phyloP scores from a whole-genome alignment of 1,284 basidiomycete genomes.

The Vanrija humicola region DNA sequence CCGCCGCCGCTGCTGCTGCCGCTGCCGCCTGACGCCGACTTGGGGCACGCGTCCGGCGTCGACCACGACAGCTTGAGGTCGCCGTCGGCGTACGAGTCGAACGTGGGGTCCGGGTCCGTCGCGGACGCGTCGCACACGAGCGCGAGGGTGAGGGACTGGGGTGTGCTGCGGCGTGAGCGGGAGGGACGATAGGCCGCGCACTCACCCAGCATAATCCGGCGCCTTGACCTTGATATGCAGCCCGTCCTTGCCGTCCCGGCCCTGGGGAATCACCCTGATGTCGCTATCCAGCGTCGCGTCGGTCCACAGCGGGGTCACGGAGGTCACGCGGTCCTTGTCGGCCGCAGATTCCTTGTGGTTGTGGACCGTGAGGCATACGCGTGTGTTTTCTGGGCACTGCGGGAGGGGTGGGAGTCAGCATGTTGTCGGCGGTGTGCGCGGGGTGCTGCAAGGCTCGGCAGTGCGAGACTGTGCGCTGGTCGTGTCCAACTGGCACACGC shows the following conservation, averaged over 20 bases:
- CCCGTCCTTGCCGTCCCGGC: slow-evolving; percentile 30
- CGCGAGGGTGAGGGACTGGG: slow-evolving; percentile 1
- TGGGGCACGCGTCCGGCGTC: slow-evolving; percentile 43
- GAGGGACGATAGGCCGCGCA: too few species aligned
- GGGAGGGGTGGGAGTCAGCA: neutral
- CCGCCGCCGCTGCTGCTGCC: slow-evolving; percentile 15
- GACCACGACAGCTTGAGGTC: slow-evolving; percentile 39
- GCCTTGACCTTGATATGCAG: slow-evolving; percentile 32
- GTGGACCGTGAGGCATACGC: slow-evolving; percentile 40
- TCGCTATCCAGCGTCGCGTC: slow-evolving; percentile 24
- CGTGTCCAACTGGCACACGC: neutral
- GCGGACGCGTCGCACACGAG: slow-evolving; percentile 11
- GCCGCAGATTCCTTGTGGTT: slow-evolving; percentile 41
- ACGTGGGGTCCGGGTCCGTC: slow-evolving; percentile 2
- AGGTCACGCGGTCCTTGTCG: slow-evolving; percentile 38
- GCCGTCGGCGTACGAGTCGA: slow-evolving; percentile 34
- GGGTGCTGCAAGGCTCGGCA: neutral
- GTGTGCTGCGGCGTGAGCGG: slow-evolving; percentile 4
- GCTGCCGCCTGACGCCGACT: slow-evolving; percentile 12
- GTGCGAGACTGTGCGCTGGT: neutral
- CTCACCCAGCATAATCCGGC: slow-evolving; percentile 45
- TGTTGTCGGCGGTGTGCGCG: neutral
- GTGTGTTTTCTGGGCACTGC: slow-evolving; percentile 43
- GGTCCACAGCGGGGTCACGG: slow-evolving; percentile 46
- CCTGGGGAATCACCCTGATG: slow-evolving; percentile 21